A percentile compares a stretch with the other conserved stretches of the same genome.
These are phyloP conservation scores for Scenedesmus sp. DNA, from an alignment of 163 green algal species.

Conservation along the genomic window DNA sequence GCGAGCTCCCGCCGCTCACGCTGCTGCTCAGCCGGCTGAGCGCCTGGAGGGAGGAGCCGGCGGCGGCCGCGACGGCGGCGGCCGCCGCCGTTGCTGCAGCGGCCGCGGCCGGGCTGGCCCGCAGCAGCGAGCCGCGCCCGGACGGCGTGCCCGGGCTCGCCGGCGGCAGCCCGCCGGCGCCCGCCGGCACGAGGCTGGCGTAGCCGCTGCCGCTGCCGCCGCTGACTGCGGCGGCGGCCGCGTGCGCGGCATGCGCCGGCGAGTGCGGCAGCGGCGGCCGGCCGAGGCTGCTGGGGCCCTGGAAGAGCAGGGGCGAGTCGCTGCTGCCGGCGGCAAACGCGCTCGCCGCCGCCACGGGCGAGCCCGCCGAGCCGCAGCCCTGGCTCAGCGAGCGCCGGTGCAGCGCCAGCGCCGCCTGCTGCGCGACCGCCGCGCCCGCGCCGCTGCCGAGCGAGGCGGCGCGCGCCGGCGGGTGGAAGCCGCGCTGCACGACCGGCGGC, in stretches of 20 bases:
- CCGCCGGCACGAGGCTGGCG: background rate
- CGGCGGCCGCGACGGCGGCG: background rate
- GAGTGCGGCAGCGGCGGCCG: conserved; percentile 22
- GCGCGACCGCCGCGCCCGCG: background rate
- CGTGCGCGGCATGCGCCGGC: background rate
- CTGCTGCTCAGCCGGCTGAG: background rate
- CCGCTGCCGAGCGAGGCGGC: background rate
- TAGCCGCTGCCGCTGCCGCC: background rate
- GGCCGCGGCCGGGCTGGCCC: conserved; percentile 6
- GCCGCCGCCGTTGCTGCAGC: conserved; percentile 1
- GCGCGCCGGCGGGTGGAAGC: background rate
- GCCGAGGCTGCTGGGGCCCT: conserved; percentile 22
- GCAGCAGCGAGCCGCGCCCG: conserved; percentile 1
- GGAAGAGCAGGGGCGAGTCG: background rate
- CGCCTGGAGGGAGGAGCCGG: no score
- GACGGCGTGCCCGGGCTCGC: conserved; percentile 10
- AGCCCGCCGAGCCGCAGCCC: background rate
- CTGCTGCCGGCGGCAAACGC: background rate
- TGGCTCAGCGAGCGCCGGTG: background rate
- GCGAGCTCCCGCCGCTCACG: background rate
- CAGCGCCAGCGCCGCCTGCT: background rate
- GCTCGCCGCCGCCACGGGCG: background rate
- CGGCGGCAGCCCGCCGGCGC: background rate
- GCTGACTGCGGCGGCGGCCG: background rate
- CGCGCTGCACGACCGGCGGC: conserved; percentile 21